A percentile compares a stretch with the other conserved stretches of the same genome.
phyloP scores from a whole-genome alignment of 2,329 filamentous ascomycete species.

The Teratosphaeria pseudoeucalypti region DNA sequence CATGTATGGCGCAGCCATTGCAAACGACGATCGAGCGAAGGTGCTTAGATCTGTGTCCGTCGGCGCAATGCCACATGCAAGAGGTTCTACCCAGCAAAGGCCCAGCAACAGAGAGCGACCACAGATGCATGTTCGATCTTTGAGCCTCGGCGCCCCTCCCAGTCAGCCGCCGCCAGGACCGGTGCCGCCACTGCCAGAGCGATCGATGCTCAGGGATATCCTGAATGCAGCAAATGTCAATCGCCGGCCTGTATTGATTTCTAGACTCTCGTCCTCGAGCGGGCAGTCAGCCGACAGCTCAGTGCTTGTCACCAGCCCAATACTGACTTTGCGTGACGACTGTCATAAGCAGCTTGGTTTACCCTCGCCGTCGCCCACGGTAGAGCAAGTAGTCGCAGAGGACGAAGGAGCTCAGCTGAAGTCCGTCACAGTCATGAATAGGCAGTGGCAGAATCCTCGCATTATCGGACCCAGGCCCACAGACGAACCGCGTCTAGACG shows the following conservation, averaged over 20 bases:
- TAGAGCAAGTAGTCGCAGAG: conserved; percentile 18
- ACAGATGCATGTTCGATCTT: conserved; percentile 20
- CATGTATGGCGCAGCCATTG: conserved; percentile 14
- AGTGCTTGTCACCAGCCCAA: conserved; percentile 30
- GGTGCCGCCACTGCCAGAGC: conserved; percentile 33
- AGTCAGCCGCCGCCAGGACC: conserved; percentile 32
- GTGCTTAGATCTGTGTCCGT: conserved; percentile 19
- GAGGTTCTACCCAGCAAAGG: conserved; percentile 4
- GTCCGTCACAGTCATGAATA: conserved; percentile 22
- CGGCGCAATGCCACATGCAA: conserved; percentile 12
- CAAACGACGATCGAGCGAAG: conserved; percentile 10
- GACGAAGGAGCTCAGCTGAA: conserved; percentile 23
- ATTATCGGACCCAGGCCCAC: conserved; percentile 22
- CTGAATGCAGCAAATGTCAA: conserved; percentile 1
- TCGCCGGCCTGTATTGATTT: conserved; percentile 19
- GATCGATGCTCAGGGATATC: conserved; percentile 7
- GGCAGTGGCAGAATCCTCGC: conserved; percentile 25
- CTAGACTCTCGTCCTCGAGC: conserved; percentile 30
- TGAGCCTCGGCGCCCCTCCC: conserved; percentile 25
- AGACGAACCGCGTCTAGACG: background rate
- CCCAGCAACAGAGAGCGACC: conserved; percentile 11
- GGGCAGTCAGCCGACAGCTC: conserved; percentile 32
- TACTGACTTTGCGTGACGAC: conserved; percentile 14
- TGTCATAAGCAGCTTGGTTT: conserved; percentile 4
- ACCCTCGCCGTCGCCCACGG: conserved; percentile 12